Conservation (phyloP, 75 land plant genomes). For the Isoetes taiwanensis region DNA sequence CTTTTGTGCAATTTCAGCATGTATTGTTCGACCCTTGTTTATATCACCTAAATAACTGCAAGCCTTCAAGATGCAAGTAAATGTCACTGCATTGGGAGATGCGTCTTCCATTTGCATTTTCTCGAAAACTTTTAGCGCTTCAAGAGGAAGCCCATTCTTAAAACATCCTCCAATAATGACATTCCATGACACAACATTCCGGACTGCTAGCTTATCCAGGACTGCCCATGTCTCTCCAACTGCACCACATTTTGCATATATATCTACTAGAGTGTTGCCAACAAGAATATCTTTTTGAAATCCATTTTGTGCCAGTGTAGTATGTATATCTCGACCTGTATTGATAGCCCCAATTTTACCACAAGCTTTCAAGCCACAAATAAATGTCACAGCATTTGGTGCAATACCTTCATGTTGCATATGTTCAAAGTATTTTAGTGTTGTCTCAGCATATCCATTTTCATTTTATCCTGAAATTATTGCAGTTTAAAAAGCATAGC, state of each 20-base stretch:
- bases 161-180: constrained; percentile 20
- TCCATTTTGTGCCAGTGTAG: background rate
- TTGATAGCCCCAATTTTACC: background rate
- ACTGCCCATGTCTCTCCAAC: background rate
- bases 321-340: constrained; percentile 3
- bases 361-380: constrained; percentile 5
- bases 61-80: constrained; percentile 4
- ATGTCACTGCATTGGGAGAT: constrained; percentile 3
- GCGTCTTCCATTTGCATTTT: background rate
- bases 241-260: constrained; percentile 7
- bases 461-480: background rate
- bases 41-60: background rate
- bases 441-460: background rate
- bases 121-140: background rate
- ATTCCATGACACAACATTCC: constrained; percentile 28
- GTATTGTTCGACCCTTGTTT: background rate
- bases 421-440: background rate
- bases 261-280: background rate
- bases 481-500: constrained; percentile 4
- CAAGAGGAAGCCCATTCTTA: background rate
- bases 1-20: background rate
- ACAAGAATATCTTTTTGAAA: background rate
- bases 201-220: constrained; percentile 8
- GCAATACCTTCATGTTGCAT: background rate
- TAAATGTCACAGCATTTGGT: constrained; percentile 4